Conservation (phyloP, 2,329 filamentous ascomycete species). For the Phialophora macrospora region DNA sequence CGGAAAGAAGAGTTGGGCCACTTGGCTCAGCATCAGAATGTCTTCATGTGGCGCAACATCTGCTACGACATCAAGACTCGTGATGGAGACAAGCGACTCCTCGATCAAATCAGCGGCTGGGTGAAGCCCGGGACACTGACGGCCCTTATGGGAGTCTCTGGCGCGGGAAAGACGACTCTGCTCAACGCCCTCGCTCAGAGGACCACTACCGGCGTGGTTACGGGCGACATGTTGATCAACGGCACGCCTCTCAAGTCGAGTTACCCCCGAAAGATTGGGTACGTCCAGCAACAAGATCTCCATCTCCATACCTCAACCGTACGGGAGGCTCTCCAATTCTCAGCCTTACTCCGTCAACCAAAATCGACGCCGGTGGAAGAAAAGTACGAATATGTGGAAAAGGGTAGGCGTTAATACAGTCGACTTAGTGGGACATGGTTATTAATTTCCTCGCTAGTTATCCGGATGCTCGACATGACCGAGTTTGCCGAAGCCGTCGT, state of each 20-base stretch:
- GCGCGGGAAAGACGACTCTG: slow-evolving; percentile 89
- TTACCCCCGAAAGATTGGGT: slow-evolving; percentile 90
- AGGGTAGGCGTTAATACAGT: no score
- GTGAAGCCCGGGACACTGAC: slow-evolving; percentile 92
- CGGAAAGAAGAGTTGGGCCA: not conserved
- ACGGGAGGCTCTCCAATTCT: slow-evolving; percentile 78
- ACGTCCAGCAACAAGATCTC: slow-evolving; percentile 90
- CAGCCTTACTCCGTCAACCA: slow-evolving; percentile 81
- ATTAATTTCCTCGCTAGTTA: slow-evolving; percentile 50
- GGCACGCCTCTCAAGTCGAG: slow-evolving; percentile 72
- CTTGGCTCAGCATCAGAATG: slow-evolving; percentile 33
- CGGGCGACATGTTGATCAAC: slow-evolving; percentile 81
- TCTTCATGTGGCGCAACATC: slow-evolving; percentile 57
- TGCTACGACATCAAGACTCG: slow-evolving; percentile 85
- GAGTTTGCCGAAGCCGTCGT: slow-evolving; percentile 51
- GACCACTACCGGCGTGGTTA: slow-evolving; percentile 81
- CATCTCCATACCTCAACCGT: slow-evolving; percentile 84
- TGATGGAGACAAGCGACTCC: slow-evolving; percentile 71
- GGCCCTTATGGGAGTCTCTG: slow-evolving; percentile 85
- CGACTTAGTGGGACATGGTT: no score
- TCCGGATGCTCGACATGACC: slow-evolving; percentile 86
- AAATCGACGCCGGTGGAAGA: slow-evolving; percentile 69
- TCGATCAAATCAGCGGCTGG: slow-evolving; percentile 88
- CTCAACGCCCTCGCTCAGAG: slow-evolving; percentile 80
- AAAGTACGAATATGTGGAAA: slow-evolving; percentile 87